These are phyloP conservation scores for Coleophoma crateriformis DNA, from an alignment of 2,329 filamentous ascomycete genomes.

Conservation along the genomic window DNA sequence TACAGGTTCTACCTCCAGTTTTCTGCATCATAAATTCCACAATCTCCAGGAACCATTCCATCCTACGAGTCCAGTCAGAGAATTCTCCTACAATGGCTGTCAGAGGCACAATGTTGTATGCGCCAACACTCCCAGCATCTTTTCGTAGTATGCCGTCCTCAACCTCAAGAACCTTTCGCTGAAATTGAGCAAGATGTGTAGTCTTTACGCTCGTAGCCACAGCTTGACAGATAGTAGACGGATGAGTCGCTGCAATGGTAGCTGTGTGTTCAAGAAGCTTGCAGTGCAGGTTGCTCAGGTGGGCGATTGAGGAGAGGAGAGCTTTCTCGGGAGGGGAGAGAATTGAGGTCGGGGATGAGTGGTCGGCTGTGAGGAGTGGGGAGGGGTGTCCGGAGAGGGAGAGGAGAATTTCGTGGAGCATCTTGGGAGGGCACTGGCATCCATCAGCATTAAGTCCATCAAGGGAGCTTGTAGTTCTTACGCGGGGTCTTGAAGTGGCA, in stretches of 20 bases:
- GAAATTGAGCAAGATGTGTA: constrained; percentile 73
- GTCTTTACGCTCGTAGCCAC: constrained; percentile 74
- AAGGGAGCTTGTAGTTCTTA: background rate
- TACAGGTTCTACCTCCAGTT: constrained; percentile 36
- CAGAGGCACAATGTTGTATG: constrained; percentile 88
- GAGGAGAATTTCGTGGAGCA: constrained; percentile 98
- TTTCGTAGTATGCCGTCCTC: constrained; percentile 71
- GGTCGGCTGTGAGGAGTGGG: constrained; percentile 65
- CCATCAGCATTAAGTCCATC: background rate
- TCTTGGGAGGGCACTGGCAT: constrained; percentile 30
- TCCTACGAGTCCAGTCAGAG: constrained; percentile 74
- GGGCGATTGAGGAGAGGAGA: constrained; percentile 70
- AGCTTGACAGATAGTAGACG: constrained; percentile 79
- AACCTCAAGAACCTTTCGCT: constrained; percentile 77
- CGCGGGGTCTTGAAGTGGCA: background rate
- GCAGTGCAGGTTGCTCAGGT: constrained; percentile 73
- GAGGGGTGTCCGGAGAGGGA: constrained; percentile 93
- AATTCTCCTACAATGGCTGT: constrained; percentile 82
- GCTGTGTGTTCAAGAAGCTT: constrained; percentile 63
- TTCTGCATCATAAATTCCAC: constrained; percentile 59
- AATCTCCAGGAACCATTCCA: constrained; percentile 82
- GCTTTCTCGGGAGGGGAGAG: constrained; percentile 77
- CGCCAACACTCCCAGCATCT: constrained; percentile 78
- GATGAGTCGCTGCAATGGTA: constrained; percentile 63
- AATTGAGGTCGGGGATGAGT: constrained; percentile 39